Conservation (phyloP, 179 eudicot species). For the Gypsophila paniculata region DNA sequence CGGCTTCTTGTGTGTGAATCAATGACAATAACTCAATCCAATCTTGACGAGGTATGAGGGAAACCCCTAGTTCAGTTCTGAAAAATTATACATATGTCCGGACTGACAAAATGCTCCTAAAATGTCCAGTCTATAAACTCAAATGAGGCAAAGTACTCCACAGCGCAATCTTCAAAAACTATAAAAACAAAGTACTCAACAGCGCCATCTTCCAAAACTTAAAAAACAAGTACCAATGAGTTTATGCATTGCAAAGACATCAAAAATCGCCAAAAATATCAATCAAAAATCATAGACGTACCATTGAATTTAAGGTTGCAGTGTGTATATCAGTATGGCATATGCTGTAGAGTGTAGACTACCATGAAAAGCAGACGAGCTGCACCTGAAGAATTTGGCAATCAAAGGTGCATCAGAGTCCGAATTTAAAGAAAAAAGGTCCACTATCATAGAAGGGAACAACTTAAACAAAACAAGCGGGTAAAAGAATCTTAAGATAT, state of each 20-base stretch:
- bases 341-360: background rate
- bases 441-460: background rate
- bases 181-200: no score
- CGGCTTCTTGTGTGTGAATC: background rate
- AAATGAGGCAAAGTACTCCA: background rate
- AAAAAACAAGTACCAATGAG: background rate
- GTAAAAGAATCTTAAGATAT: background rate
- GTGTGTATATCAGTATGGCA: background rate
- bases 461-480: background rate
- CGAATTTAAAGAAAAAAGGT: background rate
- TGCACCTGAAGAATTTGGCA: slow-evolving; percentile 9
- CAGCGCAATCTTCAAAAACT: no score
- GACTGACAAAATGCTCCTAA: no score
- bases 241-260: background rate
- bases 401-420: background rate
- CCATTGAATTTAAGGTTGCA: background rate
- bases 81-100: no score
- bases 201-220: background rate
- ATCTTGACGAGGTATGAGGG: background rate
- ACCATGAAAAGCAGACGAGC: background rate
- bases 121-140: background rate
- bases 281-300: background rate
- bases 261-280: background rate
- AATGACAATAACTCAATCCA: background rate
- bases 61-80: background rate